Base-by-base conservation (phyloP, 495 filamentous ascomycete genomes). In the Aspergillus sclerotioniger region DNA sequence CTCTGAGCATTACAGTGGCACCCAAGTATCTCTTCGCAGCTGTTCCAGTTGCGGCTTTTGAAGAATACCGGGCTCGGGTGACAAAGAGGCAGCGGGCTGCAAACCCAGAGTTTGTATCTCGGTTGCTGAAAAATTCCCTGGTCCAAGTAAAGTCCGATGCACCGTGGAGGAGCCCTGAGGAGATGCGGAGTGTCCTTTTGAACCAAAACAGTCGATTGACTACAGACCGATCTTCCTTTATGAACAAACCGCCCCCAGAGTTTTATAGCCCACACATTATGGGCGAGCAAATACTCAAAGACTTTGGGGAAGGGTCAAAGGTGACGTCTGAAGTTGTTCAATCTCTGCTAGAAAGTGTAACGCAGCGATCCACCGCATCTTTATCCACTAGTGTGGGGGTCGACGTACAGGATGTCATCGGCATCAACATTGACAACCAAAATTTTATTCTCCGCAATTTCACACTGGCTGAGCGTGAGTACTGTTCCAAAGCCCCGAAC, bases 361-460 rank as follows among this genome's bases (percentile, higher is more conserved):
- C 37, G 0, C 52, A 43, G 15, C 45, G 35, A 10, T 29, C 59
- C 1, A 50, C 21, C 20, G n/a, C 53, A n/a, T 17, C 43, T 55
- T 48, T 29, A 28, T 46, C 50, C 28, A 20, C 32, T 13, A 89
- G 90, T 63, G 80, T 97, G 20, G 94, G 95, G 33, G 89, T 98
- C 31, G 94, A 99, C 59, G 87, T 97, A 39, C 93, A 97, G 73
- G 83, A 86, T 49, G 83, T 98, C 20, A 74, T 82, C 5, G 84
- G 89, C 20, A 84, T 99, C 76, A 92, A 95, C 70, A 87, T 93
- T 56, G 86, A 91, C 47, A 98, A 97, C 60, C 85, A 91, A 17
- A 94, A 86, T 8, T 99, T 98, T 69, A 71, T 99, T 32, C 85
- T 93, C 60, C 88, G 94, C 51, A 99, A 99, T 75, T 99, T 98